Evolutionary conservation across 352 stramenopile species (phyloP).

Genomic region (Albugo candida): DNA sequence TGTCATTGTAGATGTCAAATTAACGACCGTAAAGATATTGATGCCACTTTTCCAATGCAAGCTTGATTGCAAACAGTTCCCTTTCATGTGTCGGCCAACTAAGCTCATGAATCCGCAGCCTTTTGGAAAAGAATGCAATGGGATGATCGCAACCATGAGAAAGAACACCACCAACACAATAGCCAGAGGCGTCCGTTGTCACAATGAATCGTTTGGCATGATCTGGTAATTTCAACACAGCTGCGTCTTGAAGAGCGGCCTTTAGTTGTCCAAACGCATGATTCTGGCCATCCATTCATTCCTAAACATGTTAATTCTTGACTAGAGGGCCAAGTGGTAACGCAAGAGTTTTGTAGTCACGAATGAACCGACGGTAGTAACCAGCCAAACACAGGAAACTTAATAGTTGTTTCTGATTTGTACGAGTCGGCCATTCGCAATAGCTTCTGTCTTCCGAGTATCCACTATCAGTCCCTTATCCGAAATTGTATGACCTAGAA

Average conservation of each 20-base stretch:
- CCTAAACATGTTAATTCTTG: constrained; percentile 1
- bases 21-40: constrained; percentile 5
- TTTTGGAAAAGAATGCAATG: constrained; percentile 8
- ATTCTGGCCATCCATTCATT: neutral
- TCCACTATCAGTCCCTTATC: constrained; percentile 6
- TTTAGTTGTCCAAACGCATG: constrained; percentile 4
- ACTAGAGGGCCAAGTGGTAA: constrained; percentile 4
- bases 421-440: constrained; percentile 7
- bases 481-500: constrained; percentile 13
- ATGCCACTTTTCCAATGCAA: constrained; percentile 6
- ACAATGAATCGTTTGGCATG: constrained; percentile 3
- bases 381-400: constrained; percentile 10
- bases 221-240: constrained; percentile 4
- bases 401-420: constrained; percentile 4
- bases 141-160: constrained; percentile 2
- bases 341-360: constrained; percentile 7
- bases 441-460: constrained; percentile 3
- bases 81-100: constrained; percentile 6
- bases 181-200: constrained; percentile 3
- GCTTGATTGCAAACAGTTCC: constrained; percentile 7
- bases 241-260: constrained; percentile 3
- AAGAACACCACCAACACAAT: constrained; percentile 1
- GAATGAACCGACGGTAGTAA: constrained; percentile 12
- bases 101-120: constrained; percentile 1
- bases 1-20: constrained; percentile 8